phyloP scores from a whole-genome alignment of 2,329 filamentous ascomycete genomes.

The Cercospora zeina region DNA sequence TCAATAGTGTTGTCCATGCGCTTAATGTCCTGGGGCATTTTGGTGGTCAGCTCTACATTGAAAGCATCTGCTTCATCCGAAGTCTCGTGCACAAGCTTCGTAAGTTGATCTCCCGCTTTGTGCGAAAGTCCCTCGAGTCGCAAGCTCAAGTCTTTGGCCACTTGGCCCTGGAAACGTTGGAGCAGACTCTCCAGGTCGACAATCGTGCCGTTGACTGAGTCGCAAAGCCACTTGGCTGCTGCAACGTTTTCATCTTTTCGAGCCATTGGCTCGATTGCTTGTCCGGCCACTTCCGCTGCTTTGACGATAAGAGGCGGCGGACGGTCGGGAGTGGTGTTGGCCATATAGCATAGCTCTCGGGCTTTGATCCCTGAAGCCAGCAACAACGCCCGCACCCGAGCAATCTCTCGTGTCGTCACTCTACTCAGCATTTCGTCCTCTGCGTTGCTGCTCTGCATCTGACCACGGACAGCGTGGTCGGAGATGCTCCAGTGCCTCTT shows the following conservation, averaged over 20 bases:
- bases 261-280: slow-evolving; percentile 50
- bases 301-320: slow-evolving; percentile 42
- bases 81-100: slow-evolving; percentile 63
- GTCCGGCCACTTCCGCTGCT: slow-evolving; percentile 43
- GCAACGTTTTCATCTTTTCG: slow-evolving; percentile 56
- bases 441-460: slow-evolving; percentile 30
- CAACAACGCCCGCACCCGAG: slow-evolving; percentile 73
- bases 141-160: slow-evolving; percentile 48
- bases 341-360: slow-evolving; percentile 70
- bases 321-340: slow-evolving; percentile 49
- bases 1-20: slow-evolving; percentile 74
- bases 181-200: slow-evolving; percentile 49
- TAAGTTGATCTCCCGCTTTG: slow-evolving; percentile 53
- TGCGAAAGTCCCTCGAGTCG: slow-evolving; percentile 49
- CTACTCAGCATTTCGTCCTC: slow-evolving; percentile 42
- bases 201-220: slow-evolving; percentile 47
- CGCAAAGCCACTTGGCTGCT: slow-evolving; percentile 55
- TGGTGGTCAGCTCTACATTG: slow-evolving; percentile 71
- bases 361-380: slow-evolving; percentile 88
- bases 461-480: slow-evolving; percentile 44
- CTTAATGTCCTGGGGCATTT: slow-evolving; percentile 77
- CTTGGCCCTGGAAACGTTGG: slow-evolving; percentile 53
- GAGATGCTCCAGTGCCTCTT: slow-evolving; percentile 61
- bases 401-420: slow-evolving; percentile 71
- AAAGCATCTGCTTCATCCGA: slow-evolving; percentile 80